Evolutionary conservation across 2,329 filamentous ascomycete genomes (phyloP).

Genomic region (Aspergillus sp.): DNA sequence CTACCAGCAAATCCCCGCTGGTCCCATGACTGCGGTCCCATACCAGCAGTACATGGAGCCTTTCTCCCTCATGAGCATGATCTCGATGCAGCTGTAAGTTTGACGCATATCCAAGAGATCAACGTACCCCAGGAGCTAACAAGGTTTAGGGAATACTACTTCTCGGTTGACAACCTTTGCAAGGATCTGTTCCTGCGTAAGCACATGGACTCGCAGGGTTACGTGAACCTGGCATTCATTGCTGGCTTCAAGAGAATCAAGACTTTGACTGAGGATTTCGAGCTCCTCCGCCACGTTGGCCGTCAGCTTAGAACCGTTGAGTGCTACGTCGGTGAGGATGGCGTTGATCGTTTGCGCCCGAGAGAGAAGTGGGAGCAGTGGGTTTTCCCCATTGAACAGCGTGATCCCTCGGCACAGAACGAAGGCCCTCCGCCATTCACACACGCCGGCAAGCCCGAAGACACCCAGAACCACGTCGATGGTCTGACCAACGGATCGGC

Average conservation of each 20-base stretch:
- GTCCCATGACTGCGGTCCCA: slow-evolving; percentile 53
- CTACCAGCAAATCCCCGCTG: slow-evolving; percentile 50
- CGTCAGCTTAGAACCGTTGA: slow-evolving; percentile 70
- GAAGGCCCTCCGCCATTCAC: slow-evolving; percentile 54
- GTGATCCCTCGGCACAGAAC: slow-evolving; percentile 69
- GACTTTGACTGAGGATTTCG: slow-evolving; percentile 64
- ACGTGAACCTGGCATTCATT: slow-evolving; percentile 75
- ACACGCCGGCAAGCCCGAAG: slow-evolving; percentile 36
- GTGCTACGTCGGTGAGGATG: slow-evolving; percentile 68
- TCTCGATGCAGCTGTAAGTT: slow-evolving; percentile 55
- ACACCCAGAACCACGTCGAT: slow-evolving; percentile 24
- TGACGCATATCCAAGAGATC: not conserved
- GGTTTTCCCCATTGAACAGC: slow-evolving; percentile 66
- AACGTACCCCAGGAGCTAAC: slow-evolving; percentile 20
- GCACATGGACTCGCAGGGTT: slow-evolving; percentile 94
- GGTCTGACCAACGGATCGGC: slow-evolving; percentile 27
- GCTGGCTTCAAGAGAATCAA: slow-evolving; percentile 82
- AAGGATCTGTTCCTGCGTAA: slow-evolving; percentile 85
- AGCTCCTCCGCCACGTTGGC: slow-evolving; percentile 70
- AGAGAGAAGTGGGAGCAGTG: slow-evolving; percentile 75
- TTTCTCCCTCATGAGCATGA: slow-evolving; percentile 53
- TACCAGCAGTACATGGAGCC: slow-evolving; percentile 57
- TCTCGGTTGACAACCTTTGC: slow-evolving; percentile 90
- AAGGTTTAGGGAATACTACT: slow-evolving; percentile 77
- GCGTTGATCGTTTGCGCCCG: slow-evolving; percentile 71